These are phyloP conservation scores for Pseudogymnoascus sp. DNA, from an alignment of 2,329 filamentous ascomycete species.

Conservation along the genomic window DNA sequence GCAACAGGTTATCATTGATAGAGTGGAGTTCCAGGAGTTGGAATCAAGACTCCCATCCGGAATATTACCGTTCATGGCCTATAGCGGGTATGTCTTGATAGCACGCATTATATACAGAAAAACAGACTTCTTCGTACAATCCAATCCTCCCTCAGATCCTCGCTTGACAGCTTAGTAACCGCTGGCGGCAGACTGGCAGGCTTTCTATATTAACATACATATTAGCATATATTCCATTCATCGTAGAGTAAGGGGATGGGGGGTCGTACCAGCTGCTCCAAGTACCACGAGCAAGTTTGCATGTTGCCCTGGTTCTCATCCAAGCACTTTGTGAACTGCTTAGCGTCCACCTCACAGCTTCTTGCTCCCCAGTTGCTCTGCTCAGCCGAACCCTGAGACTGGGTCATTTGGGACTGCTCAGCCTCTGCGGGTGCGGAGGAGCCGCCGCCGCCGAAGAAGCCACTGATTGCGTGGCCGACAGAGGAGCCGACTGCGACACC, in stretches of 20 bases:
- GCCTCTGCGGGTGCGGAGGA: slow-evolving; percentile 46
- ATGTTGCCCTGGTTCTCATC: slow-evolving; percentile 90
- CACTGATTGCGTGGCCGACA: slow-evolving; percentile 88
- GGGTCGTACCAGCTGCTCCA: slow-evolving; percentile 71
- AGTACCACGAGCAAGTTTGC: slow-evolving; percentile 95
- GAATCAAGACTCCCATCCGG: slow-evolving; percentile 9
- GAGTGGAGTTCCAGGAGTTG: slow-evolving; percentile 7
- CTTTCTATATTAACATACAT: slow-evolving; percentile 45
- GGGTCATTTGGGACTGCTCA: slow-evolving; percentile 41
- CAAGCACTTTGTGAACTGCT: slow-evolving; percentile 90
- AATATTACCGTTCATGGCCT: slow-evolving; percentile 7
- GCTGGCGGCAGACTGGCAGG: slow-evolving; percentile 69
- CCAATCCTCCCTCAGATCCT: neutral
- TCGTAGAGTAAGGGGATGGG: neutral
- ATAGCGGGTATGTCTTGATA: slow-evolving; percentile 9
- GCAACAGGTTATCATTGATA: slow-evolving; percentile 8
- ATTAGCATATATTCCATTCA: slow-evolving; percentile 24
- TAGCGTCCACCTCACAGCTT: slow-evolving; percentile 72
- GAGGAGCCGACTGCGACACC: slow-evolving; percentile 95
- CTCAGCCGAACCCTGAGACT: slow-evolving; percentile 40
- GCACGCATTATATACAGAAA: slow-evolving; percentile 10
- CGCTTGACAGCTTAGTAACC: slow-evolving; percentile 46
- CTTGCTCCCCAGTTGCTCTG: slow-evolving; percentile 47
- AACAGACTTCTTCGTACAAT: neutral
- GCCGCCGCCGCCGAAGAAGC: slow-evolving; percentile 71